phyloP scores from a whole-genome alignment of 441 rosid genomes.

The Breynia disticha region DNA sequence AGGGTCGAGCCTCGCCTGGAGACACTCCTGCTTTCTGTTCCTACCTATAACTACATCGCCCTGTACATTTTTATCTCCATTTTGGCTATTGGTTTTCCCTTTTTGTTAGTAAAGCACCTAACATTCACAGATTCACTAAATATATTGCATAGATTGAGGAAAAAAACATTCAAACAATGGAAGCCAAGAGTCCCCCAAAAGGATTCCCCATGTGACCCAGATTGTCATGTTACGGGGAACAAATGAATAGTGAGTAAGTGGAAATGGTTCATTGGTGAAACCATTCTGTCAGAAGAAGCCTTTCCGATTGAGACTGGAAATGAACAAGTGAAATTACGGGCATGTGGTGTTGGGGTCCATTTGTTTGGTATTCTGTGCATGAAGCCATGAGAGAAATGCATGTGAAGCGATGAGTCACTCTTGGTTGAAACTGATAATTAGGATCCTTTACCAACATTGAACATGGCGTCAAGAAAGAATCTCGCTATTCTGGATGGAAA shows the following conservation, averaged over 20 bases:
- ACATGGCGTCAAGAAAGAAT: neutral
- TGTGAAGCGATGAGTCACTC: neutral
- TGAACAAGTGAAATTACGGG: slow-evolving; percentile 12
- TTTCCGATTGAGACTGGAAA: slow-evolving; percentile 12
- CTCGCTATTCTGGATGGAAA: neutral
- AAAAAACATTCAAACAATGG: no score
- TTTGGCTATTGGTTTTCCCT: slow-evolving; percentile 17
- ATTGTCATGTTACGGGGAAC: slow-evolving; percentile 57
- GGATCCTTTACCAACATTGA: neutral
- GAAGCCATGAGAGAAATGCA: slow-evolving; percentile 2
- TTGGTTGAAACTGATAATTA: neutral
- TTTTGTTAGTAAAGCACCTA: no score
- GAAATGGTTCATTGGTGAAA: slow-evolving; percentile 10
- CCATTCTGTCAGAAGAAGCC: slow-evolving; percentile 7
- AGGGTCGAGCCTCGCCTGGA: slow-evolving; percentile 27
- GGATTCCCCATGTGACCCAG: slow-evolving; percentile 54
- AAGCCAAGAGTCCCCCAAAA: no score
- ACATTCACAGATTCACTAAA: no score
- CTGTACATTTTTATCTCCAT: no score
- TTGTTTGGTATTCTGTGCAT: slow-evolving; percentile 8
- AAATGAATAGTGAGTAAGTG: slow-evolving; percentile 16
- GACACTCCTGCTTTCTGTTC: no score
- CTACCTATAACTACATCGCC: no score
- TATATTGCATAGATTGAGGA: no score
- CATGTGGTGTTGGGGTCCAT: slow-evolving; percentile 1